These are phyloP conservation scores for Nemania sp. DNA, from an alignment of 2,329 filamentous ascomycete genomes.

Conservation along the genomic window DNA sequence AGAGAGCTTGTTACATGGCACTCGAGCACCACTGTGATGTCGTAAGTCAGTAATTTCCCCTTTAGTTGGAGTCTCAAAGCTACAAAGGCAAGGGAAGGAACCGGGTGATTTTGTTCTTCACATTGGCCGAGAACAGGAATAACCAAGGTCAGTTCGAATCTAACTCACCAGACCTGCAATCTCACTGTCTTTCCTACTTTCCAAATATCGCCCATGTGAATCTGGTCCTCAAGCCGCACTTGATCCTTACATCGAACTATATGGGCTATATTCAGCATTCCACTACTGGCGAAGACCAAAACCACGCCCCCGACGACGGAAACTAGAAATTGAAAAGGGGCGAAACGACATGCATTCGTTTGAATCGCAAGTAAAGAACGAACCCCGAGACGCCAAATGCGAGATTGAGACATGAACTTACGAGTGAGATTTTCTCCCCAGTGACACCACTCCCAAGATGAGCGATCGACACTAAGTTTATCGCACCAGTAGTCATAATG, in stretches of 20 bases:
- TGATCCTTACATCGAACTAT: conserved; percentile 21
- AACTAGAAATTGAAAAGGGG: too few species aligned
- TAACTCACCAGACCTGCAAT: conserved; percentile 27
- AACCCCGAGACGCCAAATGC: not conserved
- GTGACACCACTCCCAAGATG: conserved; percentile 32
- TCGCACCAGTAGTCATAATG: conserved; percentile 34
- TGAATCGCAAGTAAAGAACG: not conserved
- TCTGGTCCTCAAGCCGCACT: conserved; percentile 26
- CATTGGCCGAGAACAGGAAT: not conserved
- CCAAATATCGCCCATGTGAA: conserved; percentile 33
- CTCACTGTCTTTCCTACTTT: conserved; percentile 27
- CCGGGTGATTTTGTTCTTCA: not conserved
- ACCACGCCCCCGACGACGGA: not conserved
- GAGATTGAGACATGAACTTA: conserved; percentile 1
- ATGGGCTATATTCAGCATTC: not conserved
- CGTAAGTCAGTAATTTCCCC: not conserved
- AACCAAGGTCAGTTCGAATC: not conserved
- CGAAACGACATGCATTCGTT: not conserved
- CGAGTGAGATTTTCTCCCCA: conserved; percentile 34
- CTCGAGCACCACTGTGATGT: conserved; percentile 23
- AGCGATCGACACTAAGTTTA: conserved; percentile 27
- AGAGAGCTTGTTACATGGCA: conserved; percentile 32
- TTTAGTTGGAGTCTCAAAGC: not conserved
- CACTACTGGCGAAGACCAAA: not conserved
- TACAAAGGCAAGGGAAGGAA: not conserved